Conservation (phyloP, 345 rosid species). For the Laguncularia racemosa region DNA sequence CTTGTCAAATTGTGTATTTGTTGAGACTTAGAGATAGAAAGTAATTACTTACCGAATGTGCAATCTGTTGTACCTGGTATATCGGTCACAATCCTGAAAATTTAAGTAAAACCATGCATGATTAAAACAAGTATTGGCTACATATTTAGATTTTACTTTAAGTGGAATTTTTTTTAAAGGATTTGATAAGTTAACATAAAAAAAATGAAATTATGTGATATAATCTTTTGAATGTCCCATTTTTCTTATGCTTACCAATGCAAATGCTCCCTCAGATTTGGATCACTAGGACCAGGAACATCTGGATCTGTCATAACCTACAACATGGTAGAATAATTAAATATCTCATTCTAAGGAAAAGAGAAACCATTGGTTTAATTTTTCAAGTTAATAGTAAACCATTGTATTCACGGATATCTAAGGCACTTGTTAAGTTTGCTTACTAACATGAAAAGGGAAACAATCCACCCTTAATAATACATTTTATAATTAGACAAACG, state of each 20-base stretch:
- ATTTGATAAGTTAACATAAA: not conserved
- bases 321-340: not conserved
- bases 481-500: too few species aligned
- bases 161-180: not conserved
- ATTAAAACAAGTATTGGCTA: not conserved
- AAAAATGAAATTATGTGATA: not conserved
- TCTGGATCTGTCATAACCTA: constrained; percentile 99
- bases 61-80: constrained; percentile 96
- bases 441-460: too few species aligned
- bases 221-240: not conserved
- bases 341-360: not conserved
- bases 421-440: too few species aligned
- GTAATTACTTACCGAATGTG: constrained; percentile 57
- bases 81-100: constrained; percentile 80
- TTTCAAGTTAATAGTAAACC: not conserved
- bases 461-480: too few species aligned
- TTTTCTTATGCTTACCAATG: constrained; percentile 55
- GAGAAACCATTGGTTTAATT: not conserved
- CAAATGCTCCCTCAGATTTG: constrained; percentile 83
- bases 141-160: constrained; percentile 1
- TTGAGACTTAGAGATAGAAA: not conserved
- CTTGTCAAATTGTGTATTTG: too few species aligned
- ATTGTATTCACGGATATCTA: too few species aligned
- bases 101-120: constrained; percentile 1
- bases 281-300: constrained; percentile 98